Evolutionary conservation across 257 asterid species (phyloP).

Genomic region (Nyctanthes arbortristis): DNA sequence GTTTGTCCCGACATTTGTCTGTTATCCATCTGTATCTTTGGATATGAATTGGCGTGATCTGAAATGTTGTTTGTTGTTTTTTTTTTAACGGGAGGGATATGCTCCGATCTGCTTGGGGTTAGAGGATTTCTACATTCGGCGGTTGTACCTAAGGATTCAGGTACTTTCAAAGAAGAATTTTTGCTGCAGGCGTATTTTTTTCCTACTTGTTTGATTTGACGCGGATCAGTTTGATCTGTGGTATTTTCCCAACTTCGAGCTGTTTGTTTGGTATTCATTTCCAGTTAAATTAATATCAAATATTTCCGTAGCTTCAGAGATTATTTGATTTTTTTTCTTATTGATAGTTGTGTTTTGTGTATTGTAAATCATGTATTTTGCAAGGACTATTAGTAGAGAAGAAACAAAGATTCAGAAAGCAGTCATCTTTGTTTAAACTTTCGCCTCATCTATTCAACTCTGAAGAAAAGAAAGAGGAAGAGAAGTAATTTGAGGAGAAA

Average conservation of each 20-base stretch:
- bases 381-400: slow-evolving; percentile 12
- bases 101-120: slow-evolving; percentile 99
- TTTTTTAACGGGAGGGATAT: slow-evolving; percentile 66
- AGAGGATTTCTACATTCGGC: slow-evolving; percentile 93
- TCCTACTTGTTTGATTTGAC: background rate
- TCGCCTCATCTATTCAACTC: background rate
- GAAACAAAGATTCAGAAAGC: background rate
- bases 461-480: background rate
- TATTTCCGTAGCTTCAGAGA: background rate
- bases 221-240: background rate
- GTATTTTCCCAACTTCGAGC: background rate
- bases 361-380: slow-evolving; percentile 7
- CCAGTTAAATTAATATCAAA: background rate
- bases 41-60: slow-evolving; percentile 17
- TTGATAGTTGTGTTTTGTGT: background rate
- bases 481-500: background rate
- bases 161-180: slow-evolving; percentile 28
- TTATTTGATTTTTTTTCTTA: slow-evolving; percentile 3
- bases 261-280: background rate
- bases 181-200: background rate
- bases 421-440: background rate
- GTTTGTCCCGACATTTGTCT: background rate
- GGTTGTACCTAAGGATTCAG: slow-evolving; percentile 91
- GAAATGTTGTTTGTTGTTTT: slow-evolving; percentile 11
- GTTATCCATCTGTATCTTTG: background rate